phyloP scores from a whole-genome alignment of 148 eudicot genomes.

The Dianthus caryophyllus region DNA sequence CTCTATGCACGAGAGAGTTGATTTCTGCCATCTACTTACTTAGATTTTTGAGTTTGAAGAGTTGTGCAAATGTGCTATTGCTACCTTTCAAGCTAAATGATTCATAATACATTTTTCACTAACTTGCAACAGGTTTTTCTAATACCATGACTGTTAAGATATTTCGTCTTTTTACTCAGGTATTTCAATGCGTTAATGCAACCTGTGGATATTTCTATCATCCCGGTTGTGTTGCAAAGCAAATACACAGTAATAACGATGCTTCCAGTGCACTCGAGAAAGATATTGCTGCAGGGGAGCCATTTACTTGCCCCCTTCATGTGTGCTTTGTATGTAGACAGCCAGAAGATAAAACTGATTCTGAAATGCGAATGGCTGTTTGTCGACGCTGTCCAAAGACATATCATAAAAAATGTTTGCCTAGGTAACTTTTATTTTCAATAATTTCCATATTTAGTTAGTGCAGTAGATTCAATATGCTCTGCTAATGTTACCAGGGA shows the following conservation, averaged over 20 bases:
- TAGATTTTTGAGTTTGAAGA: neutral
- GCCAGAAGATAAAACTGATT: constrained; percentile 43
- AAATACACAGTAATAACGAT: constrained; percentile 42
- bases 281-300: constrained; percentile 63
- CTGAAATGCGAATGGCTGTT: constrained; percentile 68
- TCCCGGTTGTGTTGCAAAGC: constrained; percentile 75
- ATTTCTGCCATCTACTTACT: neutral
- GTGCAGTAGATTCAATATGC: constrained; percentile 4
- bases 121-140: neutral
- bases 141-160: neutral
- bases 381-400: constrained; percentile 95
- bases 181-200: constrained; percentile 79
- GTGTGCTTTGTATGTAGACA: constrained; percentile 58
- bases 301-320: constrained; percentile 81
- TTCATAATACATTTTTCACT: neutral
- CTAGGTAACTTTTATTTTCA: constrained; percentile 42
- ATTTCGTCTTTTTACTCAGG: constrained; percentile 34
- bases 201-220: constrained; percentile 94
- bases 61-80: neutral
- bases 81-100: too few species aligned
- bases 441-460: neutral
- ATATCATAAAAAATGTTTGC: constrained; percentile 87
- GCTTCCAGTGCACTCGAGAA: constrained; percentile 42
- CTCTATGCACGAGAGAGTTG: too few species aligned
- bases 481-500: constrained; percentile 38